Evolutionary conservation across 495 filamentous ascomycete genomes (phyloP).

Genomic region (Lasiosphaeris hirsuta): DNA sequence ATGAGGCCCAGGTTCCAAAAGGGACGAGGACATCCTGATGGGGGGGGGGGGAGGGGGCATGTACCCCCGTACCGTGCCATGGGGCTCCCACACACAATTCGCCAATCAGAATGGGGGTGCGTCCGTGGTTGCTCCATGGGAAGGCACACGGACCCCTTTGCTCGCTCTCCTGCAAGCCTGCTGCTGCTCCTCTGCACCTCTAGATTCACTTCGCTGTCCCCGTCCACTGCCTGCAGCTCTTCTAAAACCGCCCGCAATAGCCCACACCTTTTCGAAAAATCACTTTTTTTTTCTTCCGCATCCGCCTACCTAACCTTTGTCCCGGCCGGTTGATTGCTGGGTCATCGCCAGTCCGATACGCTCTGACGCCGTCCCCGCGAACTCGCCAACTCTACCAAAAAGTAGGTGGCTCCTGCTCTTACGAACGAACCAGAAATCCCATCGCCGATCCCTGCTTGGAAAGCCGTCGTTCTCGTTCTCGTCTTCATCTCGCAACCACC

Average conservation of each 20-base stretch:
- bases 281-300: conserved; percentile 11
- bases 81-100: conserved; percentile 13
- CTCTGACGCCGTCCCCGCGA: background rate
- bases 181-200: conserved; percentile 17
- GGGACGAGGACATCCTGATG: conserved; percentile 6
- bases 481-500: conserved; percentile 6
- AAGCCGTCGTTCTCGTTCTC: conserved; percentile 5
- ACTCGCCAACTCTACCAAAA: background rate
- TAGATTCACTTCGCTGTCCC: conserved; percentile 7
- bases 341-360: conserved; percentile 6
- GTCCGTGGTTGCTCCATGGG: conserved; percentile 13
- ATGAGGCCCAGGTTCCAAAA: conserved; percentile 1
- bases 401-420: conserved; percentile 7
- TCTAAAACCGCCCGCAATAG: conserved; percentile 18
- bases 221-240: conserved; percentile 13
- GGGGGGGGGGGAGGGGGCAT: conserved; percentile 10
- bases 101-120: conserved; percentile 23
- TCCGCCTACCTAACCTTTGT: conserved; percentile 7
- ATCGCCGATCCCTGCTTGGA: conserved; percentile 9
- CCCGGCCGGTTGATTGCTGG: conserved; percentile 7
- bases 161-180: background rate
- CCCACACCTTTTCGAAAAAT: conserved; percentile 11
- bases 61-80: conserved; percentile 13
- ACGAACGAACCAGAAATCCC: conserved; percentile 7
- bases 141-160: conserved; percentile 28